Percentiles rank a stretch among this genome's conserved stretches.
These are phyloP conservation scores for Solanum lycopersicoides DNA, from an alignment of 257 asterid species.

Conservation along the genomic window DNA sequence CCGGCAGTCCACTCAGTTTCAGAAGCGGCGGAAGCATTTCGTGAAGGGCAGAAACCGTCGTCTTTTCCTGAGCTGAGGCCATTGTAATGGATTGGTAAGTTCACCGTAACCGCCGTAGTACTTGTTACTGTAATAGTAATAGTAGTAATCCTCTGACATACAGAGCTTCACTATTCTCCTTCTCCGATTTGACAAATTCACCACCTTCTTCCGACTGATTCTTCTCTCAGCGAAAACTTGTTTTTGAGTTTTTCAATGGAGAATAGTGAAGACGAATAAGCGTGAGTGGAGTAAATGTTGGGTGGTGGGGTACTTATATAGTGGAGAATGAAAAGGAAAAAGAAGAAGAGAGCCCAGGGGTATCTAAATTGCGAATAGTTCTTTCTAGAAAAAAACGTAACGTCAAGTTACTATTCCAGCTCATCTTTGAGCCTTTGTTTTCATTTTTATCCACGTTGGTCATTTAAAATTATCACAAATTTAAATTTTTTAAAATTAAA, in stretches of 20 bases:
- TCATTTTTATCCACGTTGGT: not conserved
- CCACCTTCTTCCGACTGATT: constrained; percentile 7
- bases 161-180: constrained; percentile 34
- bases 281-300: not conserved
- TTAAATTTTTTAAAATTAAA: no score
- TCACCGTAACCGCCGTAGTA: constrained; percentile 58
- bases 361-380: not conserved
- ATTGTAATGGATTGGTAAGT: constrained; percentile 72
- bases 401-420: not conserved
- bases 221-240: not conserved
- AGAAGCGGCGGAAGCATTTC: constrained; percentile 2
- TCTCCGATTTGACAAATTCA: constrained; percentile 14
- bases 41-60: constrained; percentile 39
- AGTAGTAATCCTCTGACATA: constrained; percentile 49
- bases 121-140: constrained; percentile 15
- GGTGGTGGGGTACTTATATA: not conserved
- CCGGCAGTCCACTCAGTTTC: not conserved
- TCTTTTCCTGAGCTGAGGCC: constrained; percentile 86
- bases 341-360: not conserved
- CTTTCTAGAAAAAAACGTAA: not conserved
- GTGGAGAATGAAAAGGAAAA: not conserved
- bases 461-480: no score
- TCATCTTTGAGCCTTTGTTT: not conserved
- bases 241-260: not conserved
- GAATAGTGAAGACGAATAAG: not conserved